These are phyloP conservation scores for Tylopilus plumbeoviolaceoides DNA, from an alignment of 768 basidiomycete species.

Conservation along the genomic window DNA sequence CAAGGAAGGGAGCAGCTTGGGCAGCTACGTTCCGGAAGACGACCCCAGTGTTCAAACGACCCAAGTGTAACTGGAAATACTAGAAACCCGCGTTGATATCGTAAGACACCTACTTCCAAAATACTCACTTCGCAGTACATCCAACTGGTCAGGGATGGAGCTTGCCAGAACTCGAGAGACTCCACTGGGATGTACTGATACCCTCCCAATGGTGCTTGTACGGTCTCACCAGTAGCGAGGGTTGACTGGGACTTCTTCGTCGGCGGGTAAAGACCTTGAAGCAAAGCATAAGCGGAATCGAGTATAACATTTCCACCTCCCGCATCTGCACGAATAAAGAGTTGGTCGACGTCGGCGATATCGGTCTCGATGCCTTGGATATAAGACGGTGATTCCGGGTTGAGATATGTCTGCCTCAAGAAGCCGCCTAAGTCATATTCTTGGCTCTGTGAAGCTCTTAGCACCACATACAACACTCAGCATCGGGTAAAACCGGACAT, in stretches of 20 bases:
- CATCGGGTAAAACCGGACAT: constrained; percentile 22
- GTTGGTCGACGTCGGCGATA: constrained; percentile 62
- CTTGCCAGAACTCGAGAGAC: constrained; percentile 53
- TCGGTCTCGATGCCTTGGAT: constrained; percentile 64
- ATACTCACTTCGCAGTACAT: constrained; percentile 48
- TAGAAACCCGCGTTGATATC: neutral
- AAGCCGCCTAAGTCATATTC: constrained; percentile 56
- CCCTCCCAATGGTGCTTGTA: constrained; percentile 72
- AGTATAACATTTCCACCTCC: constrained; percentile 78
- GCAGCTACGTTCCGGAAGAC: constrained; percentile 54
- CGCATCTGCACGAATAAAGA: constrained; percentile 74
- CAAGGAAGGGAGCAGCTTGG: constrained; percentile 62
- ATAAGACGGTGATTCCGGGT: constrained; percentile 56
- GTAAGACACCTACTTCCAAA: neutral
- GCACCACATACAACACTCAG: neutral
- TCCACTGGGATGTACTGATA: constrained; percentile 76
- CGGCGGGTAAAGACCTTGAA: constrained; percentile 84
- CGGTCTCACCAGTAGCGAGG: constrained; percentile 69
- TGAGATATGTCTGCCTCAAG: constrained; percentile 63
- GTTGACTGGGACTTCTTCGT: constrained; percentile 57
- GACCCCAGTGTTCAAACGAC: constrained; percentile 18
- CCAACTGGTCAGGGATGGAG: constrained; percentile 76
- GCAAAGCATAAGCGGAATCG: constrained; percentile 76
- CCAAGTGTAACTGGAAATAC: constrained; percentile 28
- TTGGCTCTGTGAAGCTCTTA: constrained; percentile 33